These are phyloP conservation scores for Scutellaria baicalensis DNA, from an alignment of 257 asterid genomes.

Conservation along the genomic window DNA sequence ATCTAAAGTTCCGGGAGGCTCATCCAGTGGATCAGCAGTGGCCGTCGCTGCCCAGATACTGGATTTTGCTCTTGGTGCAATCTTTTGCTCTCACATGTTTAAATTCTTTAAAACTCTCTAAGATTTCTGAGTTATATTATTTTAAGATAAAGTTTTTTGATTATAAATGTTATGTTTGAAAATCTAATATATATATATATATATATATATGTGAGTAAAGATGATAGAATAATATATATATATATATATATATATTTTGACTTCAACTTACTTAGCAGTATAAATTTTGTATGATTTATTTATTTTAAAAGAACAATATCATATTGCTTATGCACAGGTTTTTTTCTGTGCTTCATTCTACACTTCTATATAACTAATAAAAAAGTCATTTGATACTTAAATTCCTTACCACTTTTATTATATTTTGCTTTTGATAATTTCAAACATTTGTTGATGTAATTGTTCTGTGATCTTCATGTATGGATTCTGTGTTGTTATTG, in stretches of 20 bases:
- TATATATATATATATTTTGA: too few species aligned
- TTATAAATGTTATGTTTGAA: too few species aligned
- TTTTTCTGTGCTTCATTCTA: too few species aligned
- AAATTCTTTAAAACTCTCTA: background rate
- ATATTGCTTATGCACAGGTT: too few species aligned
- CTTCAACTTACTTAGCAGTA: too few species aligned
- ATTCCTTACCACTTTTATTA: background rate
- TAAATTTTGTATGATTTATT: too few species aligned
- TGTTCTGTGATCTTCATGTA: background rate
- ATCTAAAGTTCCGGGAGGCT: constrained; percentile 82
- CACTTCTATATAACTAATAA: background rate
- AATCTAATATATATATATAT: too few species aligned
- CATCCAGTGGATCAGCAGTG: constrained; percentile 91
- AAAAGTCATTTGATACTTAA: background rate
- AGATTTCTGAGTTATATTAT: too few species aligned
- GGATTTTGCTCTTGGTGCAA: constrained; percentile 81
- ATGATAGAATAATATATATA: too few species aligned
- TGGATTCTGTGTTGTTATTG: background rate
- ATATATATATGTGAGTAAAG: too few species aligned
- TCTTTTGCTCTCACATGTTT: constrained; percentile 1
- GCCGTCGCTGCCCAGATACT: constrained; percentile 83
- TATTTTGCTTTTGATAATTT: background rate
- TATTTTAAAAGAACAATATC: too few species aligned
- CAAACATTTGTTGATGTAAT: background rate
- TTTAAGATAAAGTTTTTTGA: too few species aligned